Conservation (phyloP, 176 grass and related monocot species). For the Zizania latifolia region DNA sequence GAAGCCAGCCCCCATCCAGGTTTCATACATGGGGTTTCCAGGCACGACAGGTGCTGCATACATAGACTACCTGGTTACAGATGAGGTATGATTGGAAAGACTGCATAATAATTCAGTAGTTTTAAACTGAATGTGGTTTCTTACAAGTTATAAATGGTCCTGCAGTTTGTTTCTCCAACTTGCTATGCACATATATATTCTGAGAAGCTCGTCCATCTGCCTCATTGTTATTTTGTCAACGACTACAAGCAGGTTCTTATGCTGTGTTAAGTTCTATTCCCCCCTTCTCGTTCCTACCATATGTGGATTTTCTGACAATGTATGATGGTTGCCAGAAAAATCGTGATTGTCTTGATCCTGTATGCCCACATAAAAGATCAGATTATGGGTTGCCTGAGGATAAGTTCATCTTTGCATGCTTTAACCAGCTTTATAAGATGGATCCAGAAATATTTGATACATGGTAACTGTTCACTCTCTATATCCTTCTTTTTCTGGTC, state of each 20-base stretch:
- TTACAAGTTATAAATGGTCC: slow-evolving; percentile 16
- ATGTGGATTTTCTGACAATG: not conserved
- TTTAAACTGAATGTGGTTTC: slow-evolving; percentile 7
- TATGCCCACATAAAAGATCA: slow-evolving; percentile 63
- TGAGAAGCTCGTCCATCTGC: slow-evolving; percentile 82
- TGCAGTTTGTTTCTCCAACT: slow-evolving; percentile 85
- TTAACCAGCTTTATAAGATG: slow-evolving; percentile 97
- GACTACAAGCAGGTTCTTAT: slow-evolving; percentile 76
- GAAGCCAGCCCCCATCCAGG: slow-evolving; percentile 72
- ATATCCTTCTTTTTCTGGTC: not conserved
- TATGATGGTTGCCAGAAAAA: slow-evolving; percentile 48
- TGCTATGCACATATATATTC: slow-evolving; percentile 71
- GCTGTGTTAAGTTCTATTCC: not conserved
- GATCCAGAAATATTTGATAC: slow-evolving; percentile 87
- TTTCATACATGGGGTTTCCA: slow-evolving; percentile 89
- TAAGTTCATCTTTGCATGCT: slow-evolving; percentile 93
- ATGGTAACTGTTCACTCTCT: slow-evolving; percentile 47
- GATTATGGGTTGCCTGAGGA: slow-evolving; percentile 78
- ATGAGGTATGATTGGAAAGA: slow-evolving; percentile 48
- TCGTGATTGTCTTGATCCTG: slow-evolving; percentile 50
- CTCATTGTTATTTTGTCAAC: slow-evolving; percentile 92
- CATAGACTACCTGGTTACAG: slow-evolving; percentile 85
- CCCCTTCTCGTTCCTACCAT: not conserved
- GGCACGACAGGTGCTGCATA: slow-evolving; percentile 80
- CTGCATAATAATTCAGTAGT: not conserved